A percentile compares a stretch with the other conserved stretches of the same genome.
Conservation (phyloP, 371 early-diverging fungal genomes). For the Mortierella sp. region DNA sequence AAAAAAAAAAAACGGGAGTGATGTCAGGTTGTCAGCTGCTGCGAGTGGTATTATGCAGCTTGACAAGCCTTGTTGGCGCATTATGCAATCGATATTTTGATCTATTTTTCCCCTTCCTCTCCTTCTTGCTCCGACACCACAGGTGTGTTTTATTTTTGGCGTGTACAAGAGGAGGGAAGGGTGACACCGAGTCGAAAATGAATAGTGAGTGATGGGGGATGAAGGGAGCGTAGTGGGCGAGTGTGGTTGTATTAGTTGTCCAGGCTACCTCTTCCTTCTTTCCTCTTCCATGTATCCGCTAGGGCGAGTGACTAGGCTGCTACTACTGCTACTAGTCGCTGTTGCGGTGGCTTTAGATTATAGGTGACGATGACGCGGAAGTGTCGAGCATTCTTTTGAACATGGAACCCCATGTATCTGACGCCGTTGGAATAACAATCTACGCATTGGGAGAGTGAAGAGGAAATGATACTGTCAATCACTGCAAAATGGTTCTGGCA, state of each 20-base stretch:
- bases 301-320: background rate
- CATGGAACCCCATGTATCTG: slow-evolving; percentile 68
- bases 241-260: background rate
- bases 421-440: slow-evolving; percentile 61
- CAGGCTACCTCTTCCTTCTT: too few species aligned
- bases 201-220: background rate
- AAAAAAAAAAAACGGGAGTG: too few species aligned
- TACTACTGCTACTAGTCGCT: too few species aligned
- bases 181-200: background rate
- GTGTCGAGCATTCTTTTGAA: slow-evolving; percentile 62
- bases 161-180: background rate
- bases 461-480: too few species aligned
- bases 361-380: slow-evolving; percentile 41
- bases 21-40: too few species aligned
- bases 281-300: background rate
- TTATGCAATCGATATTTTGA: too few species aligned
- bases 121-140: background rate
- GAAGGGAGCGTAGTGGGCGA: background rate
- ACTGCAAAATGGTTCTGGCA: too few species aligned
- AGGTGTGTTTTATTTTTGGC: background rate
- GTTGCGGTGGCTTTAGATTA: slow-evolving; percentile 6
- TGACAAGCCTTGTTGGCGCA: background rate
- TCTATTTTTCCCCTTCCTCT: background rate
- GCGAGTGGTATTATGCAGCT: background rate
- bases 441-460: slow-evolving; percentile 7